Percentiles rank a stretch among this genome's conserved stretches.
phyloP scores from a whole-genome alignment of 306 rosid genomes.

The Rosa persica region DNA sequence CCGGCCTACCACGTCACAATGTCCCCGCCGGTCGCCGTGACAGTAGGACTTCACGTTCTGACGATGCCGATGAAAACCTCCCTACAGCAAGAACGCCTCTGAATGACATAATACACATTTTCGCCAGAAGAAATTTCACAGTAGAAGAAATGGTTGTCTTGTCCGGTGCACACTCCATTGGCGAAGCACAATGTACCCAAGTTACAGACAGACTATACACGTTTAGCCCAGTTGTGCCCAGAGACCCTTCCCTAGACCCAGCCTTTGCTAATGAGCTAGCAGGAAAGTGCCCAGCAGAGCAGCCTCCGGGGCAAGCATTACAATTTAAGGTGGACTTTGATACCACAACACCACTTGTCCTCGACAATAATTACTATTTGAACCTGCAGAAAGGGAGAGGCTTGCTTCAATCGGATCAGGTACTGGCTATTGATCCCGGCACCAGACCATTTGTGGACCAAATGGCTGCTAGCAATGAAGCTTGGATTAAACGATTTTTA shows the following conservation, averaged over 20 bases:
- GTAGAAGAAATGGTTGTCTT: conserved; percentile 52
- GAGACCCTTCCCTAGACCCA: conserved; percentile 31
- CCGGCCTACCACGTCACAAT: conserved; percentile 29
- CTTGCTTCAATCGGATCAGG: conserved; percentile 46
- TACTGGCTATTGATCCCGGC: conserved; percentile 29
- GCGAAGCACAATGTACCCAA: conserved; percentile 36
- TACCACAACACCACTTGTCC: conserved; percentile 33
- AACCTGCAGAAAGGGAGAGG: conserved; percentile 33
- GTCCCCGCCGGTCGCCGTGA: conserved; percentile 56
- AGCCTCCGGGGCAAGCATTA: neutral
- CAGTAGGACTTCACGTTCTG: conserved; percentile 37
- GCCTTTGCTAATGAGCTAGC: conserved; percentile 10
- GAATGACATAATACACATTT: conserved; percentile 24
- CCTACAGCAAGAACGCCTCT: conserved; percentile 33
- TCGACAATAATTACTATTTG: conserved; percentile 50
- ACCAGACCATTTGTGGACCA: conserved; percentile 30
- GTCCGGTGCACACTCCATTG: conserved; percentile 64
- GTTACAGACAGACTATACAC: conserved; percentile 38
- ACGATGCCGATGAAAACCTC: conserved; percentile 21
- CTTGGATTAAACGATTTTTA: conserved; percentile 34
- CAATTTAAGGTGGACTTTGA: conserved; percentile 35
- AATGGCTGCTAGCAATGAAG: conserved; percentile 23
- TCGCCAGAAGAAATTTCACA: conserved; percentile 37
- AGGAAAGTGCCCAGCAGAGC: conserved; percentile 19
- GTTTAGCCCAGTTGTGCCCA: neutral